Conservation (phyloP, 805 yeast genomes). For the Lipomyces japonicus region DNA sequence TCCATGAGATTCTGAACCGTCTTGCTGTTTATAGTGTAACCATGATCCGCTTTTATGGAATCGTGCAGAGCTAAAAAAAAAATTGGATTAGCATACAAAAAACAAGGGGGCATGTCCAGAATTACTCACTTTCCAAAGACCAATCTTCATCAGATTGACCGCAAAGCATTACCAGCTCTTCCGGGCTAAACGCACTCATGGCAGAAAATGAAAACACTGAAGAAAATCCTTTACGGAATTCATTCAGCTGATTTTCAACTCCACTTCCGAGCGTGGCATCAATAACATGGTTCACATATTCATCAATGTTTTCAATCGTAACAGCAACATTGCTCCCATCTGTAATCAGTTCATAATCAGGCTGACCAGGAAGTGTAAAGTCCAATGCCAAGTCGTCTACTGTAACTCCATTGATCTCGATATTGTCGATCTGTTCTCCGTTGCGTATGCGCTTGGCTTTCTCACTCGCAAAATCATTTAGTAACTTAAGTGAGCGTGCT, state of each 20-base stretch:
- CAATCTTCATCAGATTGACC: constrained; percentile 88
- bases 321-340: constrained; percentile 55
- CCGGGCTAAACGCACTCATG: constrained; percentile 64
- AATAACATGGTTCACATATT: constrained; percentile 54
- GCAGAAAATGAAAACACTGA: constrained; percentile 76
- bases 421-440: constrained; percentile 1
- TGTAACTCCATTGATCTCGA: constrained; percentile 40
- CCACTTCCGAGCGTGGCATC: constrained; percentile 63
- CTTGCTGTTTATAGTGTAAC: constrained; percentile 67
- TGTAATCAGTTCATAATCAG: constrained; percentile 53
- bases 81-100: constrained; percentile 30
- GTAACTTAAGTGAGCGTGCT: constrained; percentile 53
- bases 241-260: constrained; percentile 56
- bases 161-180: constrained; percentile 66
- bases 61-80: constrained; percentile 50
- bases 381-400: constrained; percentile 56
- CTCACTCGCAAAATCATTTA: constrained; percentile 44
- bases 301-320: constrained; percentile 50
- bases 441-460: constrained; percentile 14
- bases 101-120: too few species aligned
- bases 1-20: constrained; percentile 59
- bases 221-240: constrained; percentile 77
- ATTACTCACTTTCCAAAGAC: constrained; percentile 41
- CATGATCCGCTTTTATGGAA: constrained; percentile 81
- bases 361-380: constrained; percentile 75